Conservation (phyloP, 306 rosid species). For the Senna tora region DNA sequence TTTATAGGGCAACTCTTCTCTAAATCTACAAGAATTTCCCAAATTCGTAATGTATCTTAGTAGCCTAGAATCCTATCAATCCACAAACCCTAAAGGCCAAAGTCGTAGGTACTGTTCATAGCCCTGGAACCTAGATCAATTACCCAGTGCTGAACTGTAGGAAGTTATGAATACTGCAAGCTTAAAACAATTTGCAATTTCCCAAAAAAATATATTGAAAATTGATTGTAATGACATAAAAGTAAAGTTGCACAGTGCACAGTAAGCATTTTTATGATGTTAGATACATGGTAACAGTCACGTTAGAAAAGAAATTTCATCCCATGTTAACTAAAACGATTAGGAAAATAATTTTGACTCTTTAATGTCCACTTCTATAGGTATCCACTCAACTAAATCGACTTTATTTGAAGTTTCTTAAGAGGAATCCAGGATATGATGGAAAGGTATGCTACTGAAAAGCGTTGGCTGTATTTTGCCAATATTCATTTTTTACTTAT, state of each 20-base stretch:
- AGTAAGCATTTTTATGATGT: conserved; percentile 10
- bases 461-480: conserved; percentile 28
- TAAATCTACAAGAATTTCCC: too few relatives aligned
- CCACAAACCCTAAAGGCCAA: too few relatives aligned
- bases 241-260: neutral
- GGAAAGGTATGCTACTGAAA: conserved; percentile 70
- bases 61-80: too few relatives aligned
- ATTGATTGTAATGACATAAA: conserved; percentile 6
- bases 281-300: conserved; percentile 9
- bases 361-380: conserved; percentile 49
- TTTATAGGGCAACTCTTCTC: too few relatives aligned
- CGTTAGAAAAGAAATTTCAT: neutral
- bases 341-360: conserved; percentile 25
- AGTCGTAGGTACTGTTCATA: neutral
- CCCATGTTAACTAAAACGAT: conserved; percentile 12
- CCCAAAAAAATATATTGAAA: conserved; percentile 3
- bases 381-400: conserved; percentile 91
- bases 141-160: neutral
- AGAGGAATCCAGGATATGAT: conserved; percentile 91
- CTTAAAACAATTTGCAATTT: neutral
- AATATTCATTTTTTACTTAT: conserved; percentile 24
- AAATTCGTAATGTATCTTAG: too few relatives aligned
- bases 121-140: neutral
- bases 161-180: neutral
- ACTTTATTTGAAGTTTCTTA: conserved; percentile 79